A percentile compares a stretch with the other conserved stretches of the same genome.
phyloP scores from a whole-genome alignment of 805 yeast species.

The Deakozyma indianensis region DNA sequence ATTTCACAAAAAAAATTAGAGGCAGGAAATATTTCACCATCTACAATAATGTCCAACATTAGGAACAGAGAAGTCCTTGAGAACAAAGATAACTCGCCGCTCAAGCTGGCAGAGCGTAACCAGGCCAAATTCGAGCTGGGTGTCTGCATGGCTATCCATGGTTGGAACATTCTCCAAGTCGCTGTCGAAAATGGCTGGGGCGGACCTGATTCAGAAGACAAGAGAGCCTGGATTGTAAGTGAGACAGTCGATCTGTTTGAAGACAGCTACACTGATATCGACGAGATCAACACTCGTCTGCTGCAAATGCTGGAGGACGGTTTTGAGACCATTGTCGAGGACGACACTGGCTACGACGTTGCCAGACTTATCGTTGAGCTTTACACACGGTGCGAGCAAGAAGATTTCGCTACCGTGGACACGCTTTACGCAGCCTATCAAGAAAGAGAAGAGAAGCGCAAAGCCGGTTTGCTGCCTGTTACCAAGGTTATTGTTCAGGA shows the following conservation, averaged over 20 bases:
- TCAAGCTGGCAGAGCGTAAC: slow-evolving; percentile 36
- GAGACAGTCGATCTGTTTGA: slow-evolving; percentile 65
- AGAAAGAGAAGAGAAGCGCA: slow-evolving; percentile 31
- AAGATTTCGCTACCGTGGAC: slow-evolving; percentile 43
- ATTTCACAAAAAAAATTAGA: too few species aligned
- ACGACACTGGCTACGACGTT: slow-evolving; percentile 67
- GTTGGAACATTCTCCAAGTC: slow-evolving; percentile 76
- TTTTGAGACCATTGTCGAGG: slow-evolving; percentile 78
- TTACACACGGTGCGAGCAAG: slow-evolving; percentile 47
- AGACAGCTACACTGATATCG: slow-evolving; percentile 52
- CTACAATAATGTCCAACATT: too few species aligned
- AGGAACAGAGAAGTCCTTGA: slow-evolving; percentile 5
- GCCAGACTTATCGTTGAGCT: slow-evolving; percentile 52
- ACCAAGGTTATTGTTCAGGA: slow-evolving; percentile 36
- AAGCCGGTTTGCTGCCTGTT: slow-evolving; percentile 6
- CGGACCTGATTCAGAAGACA: slow-evolving; percentile 79
- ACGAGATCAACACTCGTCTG: slow-evolving; percentile 70
- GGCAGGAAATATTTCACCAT: too few species aligned
- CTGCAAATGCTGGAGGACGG: slow-evolving; percentile 90
- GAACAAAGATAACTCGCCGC: slow-evolving; percentile 8
- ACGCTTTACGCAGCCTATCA: slow-evolving; percentile 44
- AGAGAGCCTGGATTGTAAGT: slow-evolving; percentile 90
- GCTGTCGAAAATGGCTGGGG: slow-evolving; percentile 96
- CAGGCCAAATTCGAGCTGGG: slow-evolving; percentile 88
- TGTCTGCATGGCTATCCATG: slow-evolving; percentile 76